These are phyloP conservation scores for Echites panduratus DNA, from an alignment of 257 asterid species.

Conservation along the genomic window DNA sequence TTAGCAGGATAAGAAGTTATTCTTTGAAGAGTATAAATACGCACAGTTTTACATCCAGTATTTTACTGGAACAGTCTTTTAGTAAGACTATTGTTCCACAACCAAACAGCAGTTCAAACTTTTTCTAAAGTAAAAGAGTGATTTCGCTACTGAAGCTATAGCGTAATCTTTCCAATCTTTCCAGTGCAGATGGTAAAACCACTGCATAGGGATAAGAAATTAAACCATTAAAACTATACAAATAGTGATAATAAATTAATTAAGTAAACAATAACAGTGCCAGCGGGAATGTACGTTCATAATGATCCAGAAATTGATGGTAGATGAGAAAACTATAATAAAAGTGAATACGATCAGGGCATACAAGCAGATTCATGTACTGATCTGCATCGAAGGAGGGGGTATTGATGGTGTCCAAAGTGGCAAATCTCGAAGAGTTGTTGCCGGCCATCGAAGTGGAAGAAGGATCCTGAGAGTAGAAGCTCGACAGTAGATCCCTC, in stretches of 20 bases:
- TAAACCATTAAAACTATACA: not conserved
- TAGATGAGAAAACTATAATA: not conserved
- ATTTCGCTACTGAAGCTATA: not conserved
- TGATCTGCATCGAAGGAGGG: constrained; percentile 80
- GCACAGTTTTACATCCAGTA: not conserved
- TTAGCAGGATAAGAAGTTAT: not conserved
- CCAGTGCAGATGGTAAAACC: not conserved
- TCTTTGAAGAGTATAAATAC: not conserved
- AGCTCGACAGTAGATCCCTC: constrained; percentile 95
- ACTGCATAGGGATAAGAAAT: not conserved
- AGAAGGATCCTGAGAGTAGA: constrained; percentile 75
- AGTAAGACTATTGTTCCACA: not conserved
- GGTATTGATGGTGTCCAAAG: constrained; percentile 90
- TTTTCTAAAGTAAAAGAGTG: not conserved
- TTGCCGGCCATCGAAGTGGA: constrained; percentile 32
- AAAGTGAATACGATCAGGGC: constrained; percentile 11
- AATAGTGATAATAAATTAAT: too few relatives aligned
- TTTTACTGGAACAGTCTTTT: not conserved
- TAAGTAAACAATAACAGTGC: not conserved
- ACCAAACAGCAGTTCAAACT: not conserved
- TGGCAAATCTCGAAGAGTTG: constrained; percentile 77
- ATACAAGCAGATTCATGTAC: constrained; percentile 96
- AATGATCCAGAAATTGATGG: not conserved
- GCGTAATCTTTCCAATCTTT: not conserved
- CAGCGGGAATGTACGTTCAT: not conserved